phyloP scores from a whole-genome alignment of 495 filamentous ascomycete species.

The Daldinia childiae region DNA sequence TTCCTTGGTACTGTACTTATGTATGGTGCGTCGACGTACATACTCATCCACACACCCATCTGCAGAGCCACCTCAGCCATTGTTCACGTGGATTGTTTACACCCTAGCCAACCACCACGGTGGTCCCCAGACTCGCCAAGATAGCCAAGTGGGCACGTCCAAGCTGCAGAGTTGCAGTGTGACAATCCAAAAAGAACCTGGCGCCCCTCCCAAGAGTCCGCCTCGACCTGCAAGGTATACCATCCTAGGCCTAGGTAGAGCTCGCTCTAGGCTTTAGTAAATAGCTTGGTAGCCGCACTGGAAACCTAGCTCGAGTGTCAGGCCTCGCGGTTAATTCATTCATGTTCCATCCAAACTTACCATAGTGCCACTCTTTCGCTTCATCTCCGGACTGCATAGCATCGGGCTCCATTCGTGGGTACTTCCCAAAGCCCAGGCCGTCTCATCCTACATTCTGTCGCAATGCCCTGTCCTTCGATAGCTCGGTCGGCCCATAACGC shows the following conservation, averaged over 20 bases:
- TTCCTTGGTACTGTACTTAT: conserved; percentile 15
- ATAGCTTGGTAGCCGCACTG: conserved; percentile 30
- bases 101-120: conserved; percentile 27
- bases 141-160: conserved; percentile 37
- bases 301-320: conserved; percentile 24
- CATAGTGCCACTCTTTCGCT: conserved; percentile 9
- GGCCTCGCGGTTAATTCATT: conserved; percentile 32
- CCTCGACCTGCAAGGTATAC: conserved; percentile 39
- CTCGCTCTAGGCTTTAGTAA: conserved; percentile 29
- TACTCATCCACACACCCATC: conserved; percentile 32
- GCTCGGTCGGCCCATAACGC: conserved; percentile 36
- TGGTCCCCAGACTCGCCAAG: conserved; percentile 44
- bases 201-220: not conserved
- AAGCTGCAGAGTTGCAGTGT: conserved; percentile 43
- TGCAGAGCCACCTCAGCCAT: conserved; percentile 44
- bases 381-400: conserved; percentile 24
- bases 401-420: conserved; percentile 25
- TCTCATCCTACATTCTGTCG: conserved; percentile 32
- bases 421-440: conserved; percentile 28
- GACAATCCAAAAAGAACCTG: conserved; percentile 36
- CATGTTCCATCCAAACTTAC: conserved; percentile 33
- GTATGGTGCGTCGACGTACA: conserved; percentile 18
- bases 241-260: conserved; percentile 21
- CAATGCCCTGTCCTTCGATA: conserved; percentile 22
- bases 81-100: conserved; percentile 39